Base-by-base conservation (phyloP, 2,329 filamentous ascomycete genomes). In the Penicillium sp. region DNA sequence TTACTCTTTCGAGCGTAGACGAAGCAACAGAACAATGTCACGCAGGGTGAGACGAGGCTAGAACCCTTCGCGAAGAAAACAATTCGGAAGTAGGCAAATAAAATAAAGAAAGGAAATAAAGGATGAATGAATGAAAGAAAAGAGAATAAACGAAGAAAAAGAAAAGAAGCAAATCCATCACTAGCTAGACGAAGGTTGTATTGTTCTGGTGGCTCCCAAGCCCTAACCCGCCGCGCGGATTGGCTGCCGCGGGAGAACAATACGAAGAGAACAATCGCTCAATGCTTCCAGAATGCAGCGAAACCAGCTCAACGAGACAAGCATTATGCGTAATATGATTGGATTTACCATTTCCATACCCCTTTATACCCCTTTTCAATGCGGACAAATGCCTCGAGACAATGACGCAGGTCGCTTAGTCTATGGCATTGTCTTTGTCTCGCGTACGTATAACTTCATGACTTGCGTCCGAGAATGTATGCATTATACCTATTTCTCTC, bases 121-220 rank as follows among this genome's bases (percentile, higher is more conserved):
- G 45, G 30, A 47, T 38, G 14, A 40, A 54, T 18, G 16, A 46
- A 12, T 24, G 43, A 40, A 47, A 38, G 24, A 38, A 54, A 42
- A 5, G 16, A 35, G 6, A 52, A 47, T 28, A 20, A 38, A 54
- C 28, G 14, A 35, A 35, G 6, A 52, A 47, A 40, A 20, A 38
- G 20, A 43, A 23, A 42, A 21, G 16, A 47, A 5, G 9, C 18
- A 21, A 42, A 18, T 42, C 7, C 40, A 3, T 18, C 14, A 38
- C 14, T 11, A 38, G 20, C 30, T 45, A 43, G 49, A 42, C 40
- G 50, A 52, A 46, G 16, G 35, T 54, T 54, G 21, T 58, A 58
- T 58, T 58, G 56, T 58, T 58, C 51, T 51, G 26, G 46, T 55
- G 56, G 46, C 40, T 48, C 56, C 38, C 33, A 45, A 50, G 51